phyloP scores from a whole-genome alignment of 768 basidiomycete species.

The Russula earlei region DNA sequence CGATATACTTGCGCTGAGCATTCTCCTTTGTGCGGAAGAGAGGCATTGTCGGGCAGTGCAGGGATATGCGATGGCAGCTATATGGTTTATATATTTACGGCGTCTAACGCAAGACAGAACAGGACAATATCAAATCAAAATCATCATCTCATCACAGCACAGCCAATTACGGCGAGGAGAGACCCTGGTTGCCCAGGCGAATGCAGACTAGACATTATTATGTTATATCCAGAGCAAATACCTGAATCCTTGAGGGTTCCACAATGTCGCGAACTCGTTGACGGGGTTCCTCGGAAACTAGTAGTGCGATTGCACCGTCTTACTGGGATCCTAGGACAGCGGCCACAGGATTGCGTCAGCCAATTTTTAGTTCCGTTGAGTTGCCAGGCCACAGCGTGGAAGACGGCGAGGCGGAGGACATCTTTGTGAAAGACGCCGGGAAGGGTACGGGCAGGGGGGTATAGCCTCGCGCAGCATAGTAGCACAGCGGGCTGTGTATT shows the following conservation, averaged over 20 bases:
- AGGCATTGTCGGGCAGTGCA: neutral
- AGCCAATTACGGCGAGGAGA: neutral
- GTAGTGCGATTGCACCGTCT: no score
- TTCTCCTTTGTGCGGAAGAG: neutral
- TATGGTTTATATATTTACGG: neutral
- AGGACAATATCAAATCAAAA: neutral
- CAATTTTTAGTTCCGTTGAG: neutral
- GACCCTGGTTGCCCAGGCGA: no score
- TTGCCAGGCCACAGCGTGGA: neutral
- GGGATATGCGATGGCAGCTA: no score
- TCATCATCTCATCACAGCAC: neutral
- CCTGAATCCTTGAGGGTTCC: no score
- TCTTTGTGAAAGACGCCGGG: neutral
- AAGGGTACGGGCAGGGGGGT: no score
- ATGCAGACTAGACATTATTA: no score
- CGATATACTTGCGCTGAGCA: slow-evolving; percentile 9
- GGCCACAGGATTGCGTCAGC: no score
- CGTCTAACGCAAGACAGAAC: neutral
- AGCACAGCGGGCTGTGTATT: no score
- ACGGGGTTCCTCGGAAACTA: no score
- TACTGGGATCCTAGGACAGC: neutral
- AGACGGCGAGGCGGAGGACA: neutral
- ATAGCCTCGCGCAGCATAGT: no score
- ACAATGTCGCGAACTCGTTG: neutral
- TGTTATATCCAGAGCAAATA: no score